Conservation (phyloP, 106 monocot species). For the Gastrodia elata region DNA sequence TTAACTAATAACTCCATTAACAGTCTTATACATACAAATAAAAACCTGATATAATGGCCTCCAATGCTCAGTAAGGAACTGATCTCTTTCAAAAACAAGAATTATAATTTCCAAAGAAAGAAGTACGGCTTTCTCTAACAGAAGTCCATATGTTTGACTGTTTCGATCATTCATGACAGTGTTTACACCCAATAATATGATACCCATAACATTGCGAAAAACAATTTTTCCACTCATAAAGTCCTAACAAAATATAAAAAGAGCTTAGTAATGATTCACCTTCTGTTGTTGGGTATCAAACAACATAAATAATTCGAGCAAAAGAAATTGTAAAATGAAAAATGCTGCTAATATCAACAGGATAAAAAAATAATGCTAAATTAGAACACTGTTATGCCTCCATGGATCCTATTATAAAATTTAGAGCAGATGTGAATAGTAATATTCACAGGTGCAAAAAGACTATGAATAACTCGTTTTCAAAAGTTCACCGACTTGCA, state of each 20-base stretch:
- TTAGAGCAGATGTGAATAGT: too few relatives aligned
- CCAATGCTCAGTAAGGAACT: constrained; percentile 78
- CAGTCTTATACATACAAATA: too few relatives aligned
- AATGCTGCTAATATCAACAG: neutral
- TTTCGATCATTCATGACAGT: constrained; percentile 59
- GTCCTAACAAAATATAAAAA: constrained; percentile 35
- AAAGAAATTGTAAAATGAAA: neutral
- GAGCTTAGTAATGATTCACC: neutral
- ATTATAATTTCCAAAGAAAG: constrained; percentile 74
- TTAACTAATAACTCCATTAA: neutral
- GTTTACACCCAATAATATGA: constrained; percentile 66
- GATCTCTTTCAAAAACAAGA: constrained; percentile 71
- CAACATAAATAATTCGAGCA: neutral
- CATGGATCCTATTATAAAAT: too few relatives aligned
- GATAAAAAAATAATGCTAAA: too few relatives aligned
- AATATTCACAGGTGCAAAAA: too few relatives aligned
- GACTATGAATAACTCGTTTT: too few relatives aligned
- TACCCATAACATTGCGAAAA: constrained; percentile 89
- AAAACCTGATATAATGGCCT: constrained; percentile 91
- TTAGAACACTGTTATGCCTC: too few relatives aligned
- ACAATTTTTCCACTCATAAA: constrained; percentile 83
- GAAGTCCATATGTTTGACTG: constrained; percentile 49
- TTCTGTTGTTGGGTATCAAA: neutral
- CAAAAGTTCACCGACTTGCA: too few relatives aligned
- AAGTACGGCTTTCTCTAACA: constrained; percentile 71